phyloP scores from a whole-genome alignment of 768 basidiomycete genomes.

The Amanita muscaria region DNA sequence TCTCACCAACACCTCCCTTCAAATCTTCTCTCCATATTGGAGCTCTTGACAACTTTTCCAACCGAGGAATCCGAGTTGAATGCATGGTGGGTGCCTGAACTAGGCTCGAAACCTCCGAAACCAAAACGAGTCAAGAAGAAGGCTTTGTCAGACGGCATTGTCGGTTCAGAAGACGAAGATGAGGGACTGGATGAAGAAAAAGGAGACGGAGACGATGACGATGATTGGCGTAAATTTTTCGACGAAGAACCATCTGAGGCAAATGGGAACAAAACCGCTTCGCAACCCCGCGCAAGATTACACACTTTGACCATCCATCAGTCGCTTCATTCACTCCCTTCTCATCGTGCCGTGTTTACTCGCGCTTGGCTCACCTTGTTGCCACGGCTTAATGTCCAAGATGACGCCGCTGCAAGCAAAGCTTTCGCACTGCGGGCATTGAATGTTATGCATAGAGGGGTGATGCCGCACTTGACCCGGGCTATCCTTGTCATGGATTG shows the following conservation, averaged over 20 bases:
- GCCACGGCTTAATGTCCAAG: conserved; percentile 40
- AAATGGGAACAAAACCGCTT: conserved; percentile 22
- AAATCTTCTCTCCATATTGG: conserved; percentile 56
- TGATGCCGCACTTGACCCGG: conserved; percentile 76
- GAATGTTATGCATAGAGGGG: conserved; percentile 73
- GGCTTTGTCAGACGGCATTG: conserved; percentile 21
- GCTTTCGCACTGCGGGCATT: conserved; percentile 47
- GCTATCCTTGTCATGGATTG: conserved; percentile 86
- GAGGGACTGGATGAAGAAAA: conserved; percentile 23
- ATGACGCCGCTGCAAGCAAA: conserved; percentile 27
- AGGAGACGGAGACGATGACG: conserved; percentile 32
- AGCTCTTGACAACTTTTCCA: conserved; percentile 65
- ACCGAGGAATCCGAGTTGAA: conserved; percentile 60
- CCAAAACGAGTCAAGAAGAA: conserved; percentile 32
- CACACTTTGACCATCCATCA: conserved; percentile 67
- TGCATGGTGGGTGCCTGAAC: conserved; percentile 70
- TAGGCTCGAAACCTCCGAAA: conserved; percentile 49
- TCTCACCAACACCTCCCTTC: conserved; percentile 29
- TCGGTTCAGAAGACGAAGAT: conserved; percentile 27
- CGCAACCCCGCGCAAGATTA: conserved; percentile 36
- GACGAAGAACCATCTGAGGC: conserved; percentile 45
- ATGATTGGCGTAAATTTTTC: conserved; percentile 82
- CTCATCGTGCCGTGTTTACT: conserved; percentile 77
- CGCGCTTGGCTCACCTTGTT: conserved; percentile 71
- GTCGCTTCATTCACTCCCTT: conserved; percentile 64